Evolutionary conservation across 2,329 filamentous ascomycete species (phyloP).

Genomic region (Ophiocordyceps australis): DNA sequence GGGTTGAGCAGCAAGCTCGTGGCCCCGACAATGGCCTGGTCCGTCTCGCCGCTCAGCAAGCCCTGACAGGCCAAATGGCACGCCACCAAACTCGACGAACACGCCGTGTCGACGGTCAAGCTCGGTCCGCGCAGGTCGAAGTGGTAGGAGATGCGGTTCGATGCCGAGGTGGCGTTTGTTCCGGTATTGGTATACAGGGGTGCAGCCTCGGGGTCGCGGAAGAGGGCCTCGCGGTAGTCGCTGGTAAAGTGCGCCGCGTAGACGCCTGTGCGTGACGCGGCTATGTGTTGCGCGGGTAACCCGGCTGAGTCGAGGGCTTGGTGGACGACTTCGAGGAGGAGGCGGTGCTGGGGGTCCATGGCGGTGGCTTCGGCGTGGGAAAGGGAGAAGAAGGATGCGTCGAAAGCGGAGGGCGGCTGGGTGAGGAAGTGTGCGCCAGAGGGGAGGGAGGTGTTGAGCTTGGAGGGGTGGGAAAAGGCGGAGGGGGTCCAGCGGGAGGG

Average conservation of each 20-base stretch:
- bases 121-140: constrained; percentile 26
- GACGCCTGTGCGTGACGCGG: constrained; percentile 6
- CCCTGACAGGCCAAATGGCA: constrained; percentile 19
- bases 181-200: constrained; percentile 22
- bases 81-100: constrained; percentile 26
- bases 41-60: constrained; percentile 7
- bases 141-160: constrained; percentile 27
- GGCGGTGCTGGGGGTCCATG: constrained; percentile 23
- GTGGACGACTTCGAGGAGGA: constrained; percentile 18
- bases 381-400: constrained; percentile 20
- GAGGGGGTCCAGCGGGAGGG: no score
- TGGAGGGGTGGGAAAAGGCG: no score
- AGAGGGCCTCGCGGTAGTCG: constrained; percentile 17
- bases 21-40: constrained; percentile 20
- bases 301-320: constrained; percentile 20
- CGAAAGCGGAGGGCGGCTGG: no score
- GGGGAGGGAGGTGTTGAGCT: no score
- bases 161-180: constrained; percentile 18
- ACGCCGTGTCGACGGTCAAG: constrained; percentile 31
- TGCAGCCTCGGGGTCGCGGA: constrained; percentile 8
- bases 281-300: constrained; percentile 9
- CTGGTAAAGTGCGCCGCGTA: constrained; percentile 11
- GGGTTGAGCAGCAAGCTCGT: constrained; percentile 20
- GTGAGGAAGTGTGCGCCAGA: no score
- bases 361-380: constrained; percentile 16